Evolutionary conservation across 352 stramenopile genomes (phyloP).

Genomic region (Blastocystis sp.): DNA sequence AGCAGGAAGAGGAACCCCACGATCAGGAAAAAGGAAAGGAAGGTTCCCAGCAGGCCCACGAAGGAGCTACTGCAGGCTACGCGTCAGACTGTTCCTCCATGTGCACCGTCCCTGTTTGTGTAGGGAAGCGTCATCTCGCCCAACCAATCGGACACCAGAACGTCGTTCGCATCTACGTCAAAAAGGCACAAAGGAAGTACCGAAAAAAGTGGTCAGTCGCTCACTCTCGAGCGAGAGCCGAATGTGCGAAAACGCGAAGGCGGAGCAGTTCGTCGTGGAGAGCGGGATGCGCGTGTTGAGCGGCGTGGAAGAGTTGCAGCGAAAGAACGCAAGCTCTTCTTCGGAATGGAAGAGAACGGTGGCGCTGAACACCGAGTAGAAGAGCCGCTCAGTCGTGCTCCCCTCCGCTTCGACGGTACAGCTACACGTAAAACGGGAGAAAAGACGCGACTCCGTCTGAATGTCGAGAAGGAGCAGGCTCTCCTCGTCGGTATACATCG

Average conservation of each 20-base stretch:
- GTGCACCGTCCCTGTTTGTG: neutral
- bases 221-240: neutral
- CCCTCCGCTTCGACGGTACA: neutral
- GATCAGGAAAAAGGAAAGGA: conserved; percentile 16
- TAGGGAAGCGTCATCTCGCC: neutral
- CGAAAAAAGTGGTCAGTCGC: neutral
- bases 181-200: neutral
- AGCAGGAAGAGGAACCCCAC: conserved; percentile 31
- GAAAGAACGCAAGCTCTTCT: neutral
- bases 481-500: neutral
- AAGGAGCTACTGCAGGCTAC: neutral
- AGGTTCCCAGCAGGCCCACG: neutral
- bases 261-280: neutral
- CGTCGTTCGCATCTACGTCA: neutral
- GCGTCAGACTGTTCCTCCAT: neutral
- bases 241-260: neutral
- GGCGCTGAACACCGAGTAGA: neutral
- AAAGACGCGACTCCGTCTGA: neutral
- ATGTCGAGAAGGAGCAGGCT: neutral
- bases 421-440: neutral
- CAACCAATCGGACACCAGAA: neutral
- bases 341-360: conserved; percentile 4
- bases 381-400: neutral
- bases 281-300: neutral
- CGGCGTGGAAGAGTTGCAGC: neutral